Evolutionary conservation across 129 eudicot genomes (phyloP), one percentile per base, ranked within the genome.

Genomic region (Pseudognaphalium luteoalbum): DNA sequence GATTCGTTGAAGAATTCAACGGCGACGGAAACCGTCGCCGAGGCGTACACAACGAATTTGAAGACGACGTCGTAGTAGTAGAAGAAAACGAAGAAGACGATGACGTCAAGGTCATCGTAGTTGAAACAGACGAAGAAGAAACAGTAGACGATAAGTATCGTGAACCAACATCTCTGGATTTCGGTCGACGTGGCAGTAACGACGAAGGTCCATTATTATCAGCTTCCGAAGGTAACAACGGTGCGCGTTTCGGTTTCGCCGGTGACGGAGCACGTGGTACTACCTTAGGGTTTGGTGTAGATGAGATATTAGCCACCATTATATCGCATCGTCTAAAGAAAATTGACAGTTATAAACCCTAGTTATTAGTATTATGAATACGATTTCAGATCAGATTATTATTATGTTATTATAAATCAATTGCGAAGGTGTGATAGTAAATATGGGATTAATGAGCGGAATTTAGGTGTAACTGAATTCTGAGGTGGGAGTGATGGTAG

Each of bases 161-260:
- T 16, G 96, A 88, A 58, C 83, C 67, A 33, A 93, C 92, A 51
- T 93, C 89, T 4, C 85, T 74, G 2, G 90, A 72, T 83, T 88
- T 92, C 70, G 91, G 96, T 6, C 89, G 75, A 9, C 92, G 90
- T 19, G 81, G 88, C 70, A 84, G 67, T 29, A 47, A 47, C 3
- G 54, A 47, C 17, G 73, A 41, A 76, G 68, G 73, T 65, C 67
- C 92, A 76, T 87, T 85, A 28, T 77, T 82, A 71, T 87, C 88
- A 56, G 92, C 68, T 60, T 87, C 92, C 0, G 96, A 87, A 16
- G 87, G 88, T 80, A 87, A 69, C 85, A 92, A 70, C 58, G 92
- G 93, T 73, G 94, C 88, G 35, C 96, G 78, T 72, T 81, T 89
- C 3, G 88, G 77, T 70, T 44, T 89, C 62, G 69, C 70, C 51